phyloP scores from a whole-genome alignment of 495 filamentous ascomycete genomes.

The Podospora conica region DNA sequence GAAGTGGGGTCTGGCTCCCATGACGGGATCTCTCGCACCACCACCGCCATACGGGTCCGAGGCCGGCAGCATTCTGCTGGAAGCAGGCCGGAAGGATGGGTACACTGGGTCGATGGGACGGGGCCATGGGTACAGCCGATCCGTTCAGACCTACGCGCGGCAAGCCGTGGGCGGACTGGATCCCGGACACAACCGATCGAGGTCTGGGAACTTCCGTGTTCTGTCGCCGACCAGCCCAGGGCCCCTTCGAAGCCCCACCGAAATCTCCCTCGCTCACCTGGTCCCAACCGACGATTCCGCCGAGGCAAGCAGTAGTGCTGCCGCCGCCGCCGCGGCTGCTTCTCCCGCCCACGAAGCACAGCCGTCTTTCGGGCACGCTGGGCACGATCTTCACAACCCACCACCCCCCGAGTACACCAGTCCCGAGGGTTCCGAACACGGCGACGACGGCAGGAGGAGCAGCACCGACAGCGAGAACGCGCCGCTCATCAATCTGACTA shows the following conservation, averaged over 20 bases:
- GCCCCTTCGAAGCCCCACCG: conserved; percentile 84
- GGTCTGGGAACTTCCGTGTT: conserved; percentile 57
- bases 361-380: conserved; percentile 30
- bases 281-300: conserved; percentile 68
- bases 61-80: conserved; percentile 89
- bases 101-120: conserved; percentile 53
- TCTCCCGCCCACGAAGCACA: conserved; percentile 29
- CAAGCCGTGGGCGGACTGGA: conserved; percentile 29
- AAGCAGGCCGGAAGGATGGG: conserved; percentile 63
- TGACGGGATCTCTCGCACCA: conserved; percentile 89
- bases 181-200: conserved; percentile 45
- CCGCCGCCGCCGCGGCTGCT: conserved; percentile 22
- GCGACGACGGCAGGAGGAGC: conserved; percentile 42
- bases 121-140: conserved; percentile 45
- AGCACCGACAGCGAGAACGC: conserved; percentile 43
- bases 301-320: conserved; percentile 59
- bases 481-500: conserved; percentile 32
- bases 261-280: conserved; percentile 81
- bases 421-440: conserved; percentile 49
- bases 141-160: conserved; percentile 34
- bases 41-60: conserved; percentile 95
- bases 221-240: conserved; percentile 78
- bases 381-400: conserved; percentile 35
- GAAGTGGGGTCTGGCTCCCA: conserved; percentile 96
- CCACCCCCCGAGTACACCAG: conserved; percentile 72